A percentile compares a stretch with the other conserved stretches of the same genome.
Conservation (phyloP, 495 filamentous ascomycete genomes). For the Terfezia claveryi region DNA sequence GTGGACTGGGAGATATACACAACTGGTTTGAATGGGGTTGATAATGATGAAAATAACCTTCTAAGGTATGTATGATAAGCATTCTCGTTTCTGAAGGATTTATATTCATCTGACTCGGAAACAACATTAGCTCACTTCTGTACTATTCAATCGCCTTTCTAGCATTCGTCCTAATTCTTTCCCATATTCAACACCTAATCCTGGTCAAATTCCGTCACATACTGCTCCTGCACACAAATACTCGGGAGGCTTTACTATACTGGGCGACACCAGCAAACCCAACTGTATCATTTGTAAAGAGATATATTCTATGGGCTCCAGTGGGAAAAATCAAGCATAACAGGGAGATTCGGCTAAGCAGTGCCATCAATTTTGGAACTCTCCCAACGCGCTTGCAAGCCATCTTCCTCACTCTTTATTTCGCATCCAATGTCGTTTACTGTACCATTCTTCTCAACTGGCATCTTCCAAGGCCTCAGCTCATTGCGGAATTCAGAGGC, state of each 20-base stretch:
- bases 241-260: slow-evolving; percentile 4
- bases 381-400: slow-evolving; percentile 68
- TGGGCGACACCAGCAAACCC: slow-evolving; percentile 8
- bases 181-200: not conserved
- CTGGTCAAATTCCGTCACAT: slow-evolving; percentile 5
- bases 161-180: not conserved
- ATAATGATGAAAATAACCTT: slow-evolving; percentile 17
- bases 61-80: slow-evolving; percentile 13
- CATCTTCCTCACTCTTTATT: slow-evolving; percentile 42
- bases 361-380: slow-evolving; percentile 60
- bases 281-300: slow-evolving; percentile 42
- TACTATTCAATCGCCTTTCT: not conserved
- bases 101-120: slow-evolving; percentile 12
- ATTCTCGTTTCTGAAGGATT: slow-evolving; percentile 5
- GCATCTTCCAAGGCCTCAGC: slow-evolving; percentile 22
- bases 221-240: slow-evolving; percentile 3
- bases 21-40: slow-evolving; percentile 18
- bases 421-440: slow-evolving; percentile 42
- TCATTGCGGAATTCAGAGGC: slow-evolving; percentile 44
- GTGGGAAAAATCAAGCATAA: slow-evolving; percentile 66
- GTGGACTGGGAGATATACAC: slow-evolving; percentile 3
- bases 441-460: slow-evolving; percentile 40
- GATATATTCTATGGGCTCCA: slow-evolving; percentile 63
- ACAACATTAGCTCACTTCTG: slow-evolving; percentile 5
- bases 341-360: slow-evolving; percentile 57